These are phyloP conservation scores for Carallia brachiata DNA, from an alignment of 345 rosid genomes.

Conservation along the genomic window DNA sequence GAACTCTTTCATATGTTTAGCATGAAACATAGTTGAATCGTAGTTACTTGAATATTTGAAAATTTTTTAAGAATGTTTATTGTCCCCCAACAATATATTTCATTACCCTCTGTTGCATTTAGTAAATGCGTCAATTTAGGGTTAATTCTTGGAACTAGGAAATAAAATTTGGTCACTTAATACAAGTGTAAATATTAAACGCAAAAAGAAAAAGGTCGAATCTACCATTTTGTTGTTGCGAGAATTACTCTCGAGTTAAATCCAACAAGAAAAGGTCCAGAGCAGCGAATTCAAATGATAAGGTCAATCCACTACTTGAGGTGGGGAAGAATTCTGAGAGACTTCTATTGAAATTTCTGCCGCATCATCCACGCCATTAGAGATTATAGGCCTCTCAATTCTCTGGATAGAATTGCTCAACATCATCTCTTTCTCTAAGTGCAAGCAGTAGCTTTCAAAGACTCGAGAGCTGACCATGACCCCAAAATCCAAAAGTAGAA, in stretches of 20 bases:
- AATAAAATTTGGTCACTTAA: no score
- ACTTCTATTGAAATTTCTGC: slow-evolving; percentile 27
- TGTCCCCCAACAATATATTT: no score
- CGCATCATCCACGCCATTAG: slow-evolving; percentile 20
- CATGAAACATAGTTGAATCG: no score
- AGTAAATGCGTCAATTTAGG: no score
- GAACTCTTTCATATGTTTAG: no score
- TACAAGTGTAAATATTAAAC: no score
- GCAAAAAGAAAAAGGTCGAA: no score
- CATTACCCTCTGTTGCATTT: no score
- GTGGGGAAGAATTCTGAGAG: slow-evolving; percentile 18
- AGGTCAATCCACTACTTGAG: slow-evolving; percentile 16
- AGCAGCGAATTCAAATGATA: not conserved
- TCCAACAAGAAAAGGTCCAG: not conserved
- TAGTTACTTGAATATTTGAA: no score
- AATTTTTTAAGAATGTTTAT: no score
- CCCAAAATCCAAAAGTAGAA: slow-evolving; percentile 71
- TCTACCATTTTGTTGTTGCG: not conserved
- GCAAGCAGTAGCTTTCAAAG: slow-evolving; percentile 74
- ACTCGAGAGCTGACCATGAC: slow-evolving; percentile 52
- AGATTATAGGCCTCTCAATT: slow-evolving; percentile 16
- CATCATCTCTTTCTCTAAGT: slow-evolving; percentile 63
- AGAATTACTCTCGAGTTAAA: not conserved
- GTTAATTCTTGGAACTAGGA: no score
- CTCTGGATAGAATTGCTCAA: slow-evolving; percentile 24